Conservation (phyloP, 305 asterid species). For the Solanum hybrid region DNA sequence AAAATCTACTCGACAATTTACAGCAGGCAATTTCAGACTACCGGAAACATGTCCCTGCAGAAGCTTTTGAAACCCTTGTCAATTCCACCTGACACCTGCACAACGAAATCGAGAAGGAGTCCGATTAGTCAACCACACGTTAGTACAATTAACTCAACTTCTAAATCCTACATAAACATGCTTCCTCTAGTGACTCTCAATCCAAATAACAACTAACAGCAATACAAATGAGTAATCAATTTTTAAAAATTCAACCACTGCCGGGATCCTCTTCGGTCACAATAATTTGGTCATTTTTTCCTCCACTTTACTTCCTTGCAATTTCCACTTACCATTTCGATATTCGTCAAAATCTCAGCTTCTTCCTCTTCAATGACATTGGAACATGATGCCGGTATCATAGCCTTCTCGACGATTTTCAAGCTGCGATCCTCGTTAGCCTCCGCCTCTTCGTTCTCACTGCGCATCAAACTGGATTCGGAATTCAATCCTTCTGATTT, state of each 20-base stretch:
- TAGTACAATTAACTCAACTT: neutral
- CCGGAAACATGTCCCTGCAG: constrained; percentile 53
- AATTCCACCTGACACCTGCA: constrained; percentile 33
- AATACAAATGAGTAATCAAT: constrained; percentile 20
- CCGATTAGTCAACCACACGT: neutral
- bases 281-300: constrained; percentile 12
- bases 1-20: neutral
- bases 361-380: constrained; percentile 1
- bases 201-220: neutral
- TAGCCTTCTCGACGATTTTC: constrained; percentile 52
- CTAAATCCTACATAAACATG: neutral
- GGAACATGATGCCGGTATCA: constrained; percentile 16
- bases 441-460: constrained; percentile 29
- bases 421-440: constrained; percentile 73
- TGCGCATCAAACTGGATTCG: neutral
- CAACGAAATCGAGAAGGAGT: neutral
- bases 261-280: constrained; percentile 15
- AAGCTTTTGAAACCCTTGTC: constrained; percentile 44
- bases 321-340: constrained; percentile 18
- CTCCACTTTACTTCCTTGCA: constrained; percentile 28
- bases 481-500: neutral
- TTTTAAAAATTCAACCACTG: constrained; percentile 19
- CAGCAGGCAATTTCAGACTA: constrained; percentile 10
- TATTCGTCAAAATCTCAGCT: constrained; percentile 4
- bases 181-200: neutral